These are phyloP conservation scores for Bacterosira constricta DNA, from an alignment of 108 stramenopile genomes.

Conservation along the genomic window DNA sequence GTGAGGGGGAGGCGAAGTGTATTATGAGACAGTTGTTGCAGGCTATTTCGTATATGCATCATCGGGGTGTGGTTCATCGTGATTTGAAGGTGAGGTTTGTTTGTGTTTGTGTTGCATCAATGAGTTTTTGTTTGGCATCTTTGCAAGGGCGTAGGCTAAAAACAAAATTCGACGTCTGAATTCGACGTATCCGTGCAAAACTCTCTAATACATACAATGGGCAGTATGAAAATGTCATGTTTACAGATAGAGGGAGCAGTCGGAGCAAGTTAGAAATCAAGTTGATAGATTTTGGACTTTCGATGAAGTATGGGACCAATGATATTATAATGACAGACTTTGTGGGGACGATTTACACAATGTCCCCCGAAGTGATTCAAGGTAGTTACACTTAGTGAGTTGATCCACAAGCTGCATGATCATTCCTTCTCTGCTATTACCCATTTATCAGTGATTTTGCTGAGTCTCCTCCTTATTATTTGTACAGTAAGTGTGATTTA, in stretches of 20 bases:
- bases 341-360: slow-evolving; percentile 84
- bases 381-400: too few relatives aligned
- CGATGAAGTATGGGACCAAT: slow-evolving; percentile 49
- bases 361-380: too few relatives aligned
- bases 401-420: too few relatives aligned
- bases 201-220: too few relatives aligned
- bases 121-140: slow-evolving; percentile 41
- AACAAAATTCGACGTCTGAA: too few relatives aligned
- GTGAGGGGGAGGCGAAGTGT: slow-evolving; percentile 63
- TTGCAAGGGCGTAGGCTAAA: too few relatives aligned
- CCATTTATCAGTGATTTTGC: neutral
- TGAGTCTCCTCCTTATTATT: slow-evolving; percentile 65
- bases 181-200: too few relatives aligned
- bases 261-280: slow-evolving; percentile 61
- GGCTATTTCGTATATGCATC: slow-evolving; percentile 88
- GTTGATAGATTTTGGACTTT: slow-evolving; percentile 93
- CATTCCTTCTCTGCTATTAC: neutral
- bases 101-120: neutral
- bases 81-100: slow-evolving; percentile 82
- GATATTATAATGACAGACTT: slow-evolving; percentile 56
- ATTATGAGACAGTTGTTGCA: slow-evolving; percentile 66
- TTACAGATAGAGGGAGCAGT: slow-evolving; percentile 43
- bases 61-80: slow-evolving; percentile 77
- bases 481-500: slow-evolving; percentile 73
- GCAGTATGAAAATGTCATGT: slow-evolving; percentile 91